A percentile compares a stretch with the other conserved stretches of the same genome.
Evolutionary conservation across 495 filamentous ascomycete species (phyloP).

Genomic region (Lasiosphaeria hispida): DNA sequence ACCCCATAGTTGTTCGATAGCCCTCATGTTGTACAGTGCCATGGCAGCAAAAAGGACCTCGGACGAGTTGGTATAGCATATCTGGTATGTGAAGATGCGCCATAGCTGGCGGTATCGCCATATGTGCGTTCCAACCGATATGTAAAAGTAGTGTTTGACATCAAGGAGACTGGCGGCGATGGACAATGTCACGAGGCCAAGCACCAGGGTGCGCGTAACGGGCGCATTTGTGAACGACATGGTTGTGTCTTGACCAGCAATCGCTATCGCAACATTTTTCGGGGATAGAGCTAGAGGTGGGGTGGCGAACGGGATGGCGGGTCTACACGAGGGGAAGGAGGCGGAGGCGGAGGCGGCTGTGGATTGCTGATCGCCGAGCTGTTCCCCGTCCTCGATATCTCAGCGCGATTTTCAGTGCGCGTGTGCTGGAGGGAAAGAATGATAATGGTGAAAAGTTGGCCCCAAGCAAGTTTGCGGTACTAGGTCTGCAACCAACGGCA

Average conservation of each 20-base stretch:
- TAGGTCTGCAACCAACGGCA: too few species aligned
- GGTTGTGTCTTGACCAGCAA: neutral
- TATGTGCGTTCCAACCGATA: slow-evolving; percentile 79
- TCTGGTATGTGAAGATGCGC: slow-evolving; percentile 72
- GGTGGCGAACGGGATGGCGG: too few species aligned
- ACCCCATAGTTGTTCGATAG: slow-evolving; percentile 88
- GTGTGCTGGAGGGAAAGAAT: too few species aligned
- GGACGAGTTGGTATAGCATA: slow-evolving; percentile 87
- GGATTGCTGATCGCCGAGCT: too few species aligned
- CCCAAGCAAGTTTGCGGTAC: too few species aligned
- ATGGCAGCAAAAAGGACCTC: slow-evolving; percentile 88
- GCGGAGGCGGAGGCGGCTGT: too few species aligned
- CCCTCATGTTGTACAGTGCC: slow-evolving; percentile 77
- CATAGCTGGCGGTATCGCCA: slow-evolving; percentile 81
- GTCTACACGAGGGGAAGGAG: too few species aligned
- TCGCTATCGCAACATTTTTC: neutral
- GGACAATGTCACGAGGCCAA: slow-evolving; percentile 67
- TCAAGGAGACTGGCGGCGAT: slow-evolving; percentile 64
- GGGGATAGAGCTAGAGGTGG: neutral
- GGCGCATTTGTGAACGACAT: slow-evolving; percentile 79
- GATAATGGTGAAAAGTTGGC: too few species aligned
- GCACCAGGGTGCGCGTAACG: slow-evolving; percentile 75
- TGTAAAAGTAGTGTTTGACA: slow-evolving; percentile 70
- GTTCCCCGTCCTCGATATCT: too few species aligned
- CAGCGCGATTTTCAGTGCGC: too few species aligned